phyloP scores from a whole-genome alignment of 106 monocot species.

The Dioscorea dumetorum region DNA sequence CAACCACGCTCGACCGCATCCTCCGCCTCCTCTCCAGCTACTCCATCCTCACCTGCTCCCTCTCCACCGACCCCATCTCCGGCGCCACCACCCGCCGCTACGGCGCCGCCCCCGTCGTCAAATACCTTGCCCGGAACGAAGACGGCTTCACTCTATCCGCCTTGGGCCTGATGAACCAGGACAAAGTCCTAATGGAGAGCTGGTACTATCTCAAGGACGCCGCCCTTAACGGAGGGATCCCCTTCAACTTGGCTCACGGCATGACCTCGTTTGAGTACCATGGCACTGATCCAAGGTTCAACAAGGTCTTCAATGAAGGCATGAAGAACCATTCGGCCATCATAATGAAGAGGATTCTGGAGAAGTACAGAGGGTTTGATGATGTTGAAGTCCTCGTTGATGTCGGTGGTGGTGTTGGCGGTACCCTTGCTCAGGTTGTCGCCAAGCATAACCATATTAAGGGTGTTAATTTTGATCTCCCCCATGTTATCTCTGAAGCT shows the following conservation, averaged over 20 bases:
- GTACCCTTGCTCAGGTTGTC: constrained; percentile 20
- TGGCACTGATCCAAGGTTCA: constrained; percentile 29
- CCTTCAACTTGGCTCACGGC: constrained; percentile 35
- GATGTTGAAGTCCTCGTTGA: constrained; percentile 24
- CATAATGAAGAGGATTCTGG: constrained; percentile 21
- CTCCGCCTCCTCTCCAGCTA: constrained; percentile 38
- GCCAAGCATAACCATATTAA: constrained; percentile 17
- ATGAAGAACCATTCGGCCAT: constrained; percentile 26
- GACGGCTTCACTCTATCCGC: constrained; percentile 53
- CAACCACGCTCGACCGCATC: constrained; percentile 37
- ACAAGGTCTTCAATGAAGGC: constrained; percentile 28
- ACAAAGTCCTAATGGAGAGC: constrained; percentile 53
- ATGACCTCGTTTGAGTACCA: constrained; percentile 33
- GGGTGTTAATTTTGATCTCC: constrained; percentile 40
- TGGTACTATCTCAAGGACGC: constrained; percentile 42
- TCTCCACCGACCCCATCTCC: constrained; percentile 8
- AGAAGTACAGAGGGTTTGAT: constrained; percentile 19
- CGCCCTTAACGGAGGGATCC: constrained; percentile 27
- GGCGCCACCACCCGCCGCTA: not conserved
- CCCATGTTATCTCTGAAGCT: constrained; percentile 41
- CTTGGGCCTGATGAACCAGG: constrained; percentile 36
- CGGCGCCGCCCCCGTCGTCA: constrained; percentile 34
- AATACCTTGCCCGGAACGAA: constrained; percentile 38
- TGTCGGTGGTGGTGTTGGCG: constrained; percentile 38
- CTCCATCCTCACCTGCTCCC: constrained; percentile 24